Percentiles rank a stretch among this genome's conserved stretches.
Conservation (phyloP, 768 basidiomycete species). For the Amanita fuliginea region DNA sequence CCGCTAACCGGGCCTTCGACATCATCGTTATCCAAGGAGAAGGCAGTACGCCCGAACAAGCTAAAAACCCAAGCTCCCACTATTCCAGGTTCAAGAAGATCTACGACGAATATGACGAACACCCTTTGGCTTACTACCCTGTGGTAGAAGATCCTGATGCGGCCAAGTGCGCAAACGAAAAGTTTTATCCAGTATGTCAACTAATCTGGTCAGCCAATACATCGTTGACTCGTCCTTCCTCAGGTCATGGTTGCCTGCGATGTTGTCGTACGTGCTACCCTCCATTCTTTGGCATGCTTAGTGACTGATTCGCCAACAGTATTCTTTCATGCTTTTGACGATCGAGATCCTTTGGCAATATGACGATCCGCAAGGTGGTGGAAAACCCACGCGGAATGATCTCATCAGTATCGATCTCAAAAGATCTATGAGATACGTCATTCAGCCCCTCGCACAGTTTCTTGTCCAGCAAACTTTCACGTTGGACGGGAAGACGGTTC, state of each 20-base stretch:
- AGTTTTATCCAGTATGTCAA: neutral
- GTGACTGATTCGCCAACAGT: neutral
- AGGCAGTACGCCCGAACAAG: neutral
- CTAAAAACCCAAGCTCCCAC: neutral
- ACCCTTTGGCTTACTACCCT: neutral
- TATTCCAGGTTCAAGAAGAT: neutral
- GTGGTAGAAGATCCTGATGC: neutral
- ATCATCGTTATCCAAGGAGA: neutral
- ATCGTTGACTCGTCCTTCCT: neutral
- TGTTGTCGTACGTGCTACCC: neutral
- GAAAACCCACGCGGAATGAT: neutral
- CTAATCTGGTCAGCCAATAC: neutral
- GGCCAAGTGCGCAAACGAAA: neutral
- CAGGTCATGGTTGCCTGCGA: slow-evolving; percentile 1
- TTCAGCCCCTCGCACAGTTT: neutral
- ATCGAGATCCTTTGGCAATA: neutral
- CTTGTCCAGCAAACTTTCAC: neutral
- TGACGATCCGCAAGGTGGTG: neutral
- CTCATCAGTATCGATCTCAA: neutral
- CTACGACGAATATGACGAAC: neutral
- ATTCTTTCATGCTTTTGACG: neutral
- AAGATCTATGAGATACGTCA: neutral
- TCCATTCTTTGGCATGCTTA: neutral
- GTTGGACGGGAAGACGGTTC: neutral
- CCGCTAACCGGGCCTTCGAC: neutral